Evolutionary conservation across 352 stramenopile species (phyloP).

Genomic region (Globisporangium megalacanthum): DNA sequence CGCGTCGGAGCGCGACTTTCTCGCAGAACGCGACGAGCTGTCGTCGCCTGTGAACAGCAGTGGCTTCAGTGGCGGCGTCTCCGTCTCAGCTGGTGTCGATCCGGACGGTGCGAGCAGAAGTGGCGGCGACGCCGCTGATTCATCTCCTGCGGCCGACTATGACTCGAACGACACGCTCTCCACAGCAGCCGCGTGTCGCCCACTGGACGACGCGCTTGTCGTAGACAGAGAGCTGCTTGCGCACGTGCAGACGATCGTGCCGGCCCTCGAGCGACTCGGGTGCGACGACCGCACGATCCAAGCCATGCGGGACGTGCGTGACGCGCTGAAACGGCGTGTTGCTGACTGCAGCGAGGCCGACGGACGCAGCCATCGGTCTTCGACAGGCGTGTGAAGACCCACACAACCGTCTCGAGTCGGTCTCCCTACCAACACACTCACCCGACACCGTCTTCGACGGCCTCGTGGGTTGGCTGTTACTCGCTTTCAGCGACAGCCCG

Average conservation of each 20-base stretch:
- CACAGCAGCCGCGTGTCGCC: not conserved
- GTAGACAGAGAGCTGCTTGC: constrained; percentile 10
- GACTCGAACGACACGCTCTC: too few relatives aligned
- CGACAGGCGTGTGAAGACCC: not conserved
- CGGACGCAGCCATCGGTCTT: not conserved
- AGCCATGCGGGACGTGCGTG: constrained; percentile 12
- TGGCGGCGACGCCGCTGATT: not conserved
- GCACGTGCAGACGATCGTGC: constrained; percentile 17
- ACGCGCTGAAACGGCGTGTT: constrained; percentile 12
- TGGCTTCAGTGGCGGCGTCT: not conserved
- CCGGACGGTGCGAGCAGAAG: not conserved
- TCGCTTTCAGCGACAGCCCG: constrained; percentile 5
- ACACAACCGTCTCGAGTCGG: not conserved
- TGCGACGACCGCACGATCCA: constrained; percentile 18
- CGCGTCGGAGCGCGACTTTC: constrained; percentile 9
- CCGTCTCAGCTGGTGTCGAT: not conserved
- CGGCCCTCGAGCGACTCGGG: constrained; percentile 14
- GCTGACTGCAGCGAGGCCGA: not conserved
- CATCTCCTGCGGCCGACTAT: too few relatives aligned
- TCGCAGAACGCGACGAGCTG: constrained; percentile 9
- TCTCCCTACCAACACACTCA: not conserved
- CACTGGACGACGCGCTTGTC: constrained; percentile 3
- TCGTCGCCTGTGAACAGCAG: not conserved
- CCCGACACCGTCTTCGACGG: not conserved
- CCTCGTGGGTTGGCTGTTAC: not conserved